Evolutionary conservation across 768 basidiomycete species (phyloP), one percentile per base, ranked within the genome.

Genomic region (Strobilomyces echinocephalus): DNA sequence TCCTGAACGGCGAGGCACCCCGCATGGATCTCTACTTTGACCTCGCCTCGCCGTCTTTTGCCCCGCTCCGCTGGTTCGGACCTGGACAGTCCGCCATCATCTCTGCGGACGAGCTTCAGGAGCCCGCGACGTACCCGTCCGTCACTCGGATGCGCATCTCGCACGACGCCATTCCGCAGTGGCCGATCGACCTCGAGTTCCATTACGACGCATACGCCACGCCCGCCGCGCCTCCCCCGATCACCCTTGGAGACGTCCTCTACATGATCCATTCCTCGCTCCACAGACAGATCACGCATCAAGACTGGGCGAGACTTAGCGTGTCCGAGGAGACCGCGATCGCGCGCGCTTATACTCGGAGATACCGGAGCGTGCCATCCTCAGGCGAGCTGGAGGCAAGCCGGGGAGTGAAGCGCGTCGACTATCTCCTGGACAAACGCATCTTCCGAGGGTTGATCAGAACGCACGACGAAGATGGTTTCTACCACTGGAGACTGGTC

Each of bases 191-290:
- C 53, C 65, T 87, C 46, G 69, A 75, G 42, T 74, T 72, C 58
- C 68, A 71, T 11, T 54, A 64, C 34, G 62, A 66, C 55, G 69
- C 31, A 41, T 68, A 63, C 47, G 33, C 64, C 53, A 35, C 7
- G 16, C 31, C 64, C 58, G 53, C 65, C 45, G 35, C 52, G 3
- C 51, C 61, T 20, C 73, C 73, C 2, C 76, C 78, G 3, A 81
- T 87, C 60, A 78, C 76, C 3, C 68, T 87, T 4, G 74, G 76
- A n/a, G 85, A 85, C 58, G 74, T 87, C 18, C 71, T 87, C 44
- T 67, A 73, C 50, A 74, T 74, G 44, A 70, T 85, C 40, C 76
- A 82, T 59, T 67, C 65, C 20, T 64, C 69, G n/a, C 62, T 86
- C 55, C 79, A 79, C 49, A 63, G 67, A 51, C 69, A 70, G 54